phyloP scores from a whole-genome alignment of 805 yeast genomes.

The Nakazawaea ambrosiae region DNA sequence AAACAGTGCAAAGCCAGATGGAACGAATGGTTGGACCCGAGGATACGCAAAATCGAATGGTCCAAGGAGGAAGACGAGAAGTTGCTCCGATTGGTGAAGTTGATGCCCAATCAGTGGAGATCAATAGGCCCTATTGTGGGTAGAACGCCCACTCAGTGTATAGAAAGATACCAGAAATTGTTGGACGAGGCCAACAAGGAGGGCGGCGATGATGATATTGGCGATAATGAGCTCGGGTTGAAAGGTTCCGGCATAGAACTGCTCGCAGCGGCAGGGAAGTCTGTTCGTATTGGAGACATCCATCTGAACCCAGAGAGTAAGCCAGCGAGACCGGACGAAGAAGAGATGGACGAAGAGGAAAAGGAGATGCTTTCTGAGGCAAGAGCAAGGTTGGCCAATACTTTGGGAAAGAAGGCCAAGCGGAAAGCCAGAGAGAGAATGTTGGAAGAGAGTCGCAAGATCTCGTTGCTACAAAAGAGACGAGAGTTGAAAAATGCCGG shows the following conservation, averaged over 20 bases:
- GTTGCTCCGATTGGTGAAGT: slow-evolving; percentile 55
- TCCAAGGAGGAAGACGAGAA: slow-evolving; percentile 68
- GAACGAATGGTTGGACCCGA: slow-evolving; percentile 82
- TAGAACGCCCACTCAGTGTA: slow-evolving; percentile 80
- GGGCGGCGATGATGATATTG: slow-evolving; percentile 2
- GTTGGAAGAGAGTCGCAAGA: slow-evolving; percentile 68
- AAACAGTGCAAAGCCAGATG: slow-evolving; percentile 90
- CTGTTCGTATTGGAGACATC: slow-evolving; percentile 42
- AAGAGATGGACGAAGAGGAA: slow-evolving; percentile 80
- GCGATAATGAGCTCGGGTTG: slow-evolving; percentile 24
- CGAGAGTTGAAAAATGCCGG: slow-evolving; percentile 82
- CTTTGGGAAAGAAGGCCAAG: slow-evolving; percentile 92
- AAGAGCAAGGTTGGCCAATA: slow-evolving; percentile 80
- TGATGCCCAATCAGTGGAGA: slow-evolving; percentile 92
- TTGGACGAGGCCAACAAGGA: slow-evolving; percentile 43
- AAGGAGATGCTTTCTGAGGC: slow-evolving; percentile 94
- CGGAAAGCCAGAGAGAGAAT: slow-evolving; percentile 81
- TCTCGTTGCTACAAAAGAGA: slow-evolving; percentile 72
- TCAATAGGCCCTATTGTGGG: slow-evolving; percentile 78
- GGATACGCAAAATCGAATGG: slow-evolving; percentile 61
- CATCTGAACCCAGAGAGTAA: slow-evolving; percentile 69
- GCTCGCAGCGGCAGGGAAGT: slow-evolving; percentile 14
- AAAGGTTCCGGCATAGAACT: slow-evolving; percentile 50
- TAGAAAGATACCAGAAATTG: slow-evolving; percentile 74
- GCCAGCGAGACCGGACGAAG: slow-evolving; percentile 77